Base-by-base conservation (phyloP, 129 eudicot genomes). In the Artemisia annua region DNA sequence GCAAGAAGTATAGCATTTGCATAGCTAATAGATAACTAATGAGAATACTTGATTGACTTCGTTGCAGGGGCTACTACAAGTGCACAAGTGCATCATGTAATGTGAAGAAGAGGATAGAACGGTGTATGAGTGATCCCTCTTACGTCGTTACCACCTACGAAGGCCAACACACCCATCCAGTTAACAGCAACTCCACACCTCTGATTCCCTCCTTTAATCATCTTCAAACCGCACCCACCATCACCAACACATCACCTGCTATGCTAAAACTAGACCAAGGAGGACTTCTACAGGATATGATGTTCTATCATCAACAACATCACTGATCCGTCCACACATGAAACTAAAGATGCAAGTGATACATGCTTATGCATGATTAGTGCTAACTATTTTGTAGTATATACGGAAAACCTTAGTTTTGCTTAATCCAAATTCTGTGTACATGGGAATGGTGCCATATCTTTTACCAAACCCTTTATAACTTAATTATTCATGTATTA, bases 21-120 rank as follows among this genome's bases (percentile, higher is more conserved):
- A n/a, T n/a, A n/a, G n/a, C 46, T 39, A 39, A 7, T 7, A 39
- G 1, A 1, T 5, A 7, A 35, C 46, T 39, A 39, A 39, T 39
- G 46, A 39, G 46, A 39, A 39, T 7, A 39, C 46, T 39, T 39
- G 11, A 61, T 18, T 61, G 66, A 15, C 7, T 62, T 26, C 15
- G n/a, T 22, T 79, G 58, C 79, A 87, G 97, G 91, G 85, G 95
- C 77, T 91, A 91, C 69, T 91, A 91, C 66, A 79, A 86, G 22
- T 91, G 97, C 85, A 91, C 97, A 7, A 83, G 73, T 82, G 67
- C 87, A 28, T 75, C 91, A 30, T 91, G 97, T 70, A 82, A 84
- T 75, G 97, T 91, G 63, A 91, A 91, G 84, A 91, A 91, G 77
- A 80, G 95, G 83, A 95, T 91, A 64, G 97, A 91, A 76, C 81